These are phyloP conservation scores for Neofusicoccum kwambonambiense DNA, from an alignment of 2,329 filamentous ascomycete genomes.

Conservation along the genomic window DNA sequence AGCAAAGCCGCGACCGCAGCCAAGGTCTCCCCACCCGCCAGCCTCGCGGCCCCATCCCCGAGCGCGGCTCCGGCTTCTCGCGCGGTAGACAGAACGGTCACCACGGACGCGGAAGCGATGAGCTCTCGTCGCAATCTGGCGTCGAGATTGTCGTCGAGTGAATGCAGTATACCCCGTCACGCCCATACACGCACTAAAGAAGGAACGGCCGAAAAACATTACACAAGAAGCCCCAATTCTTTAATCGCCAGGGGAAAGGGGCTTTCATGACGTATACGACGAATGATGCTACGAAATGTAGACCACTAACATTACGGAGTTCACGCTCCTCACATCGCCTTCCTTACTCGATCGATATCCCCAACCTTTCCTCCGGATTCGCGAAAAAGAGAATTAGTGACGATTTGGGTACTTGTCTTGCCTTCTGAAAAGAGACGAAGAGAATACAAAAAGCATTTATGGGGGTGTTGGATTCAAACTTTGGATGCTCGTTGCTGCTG, in stretches of 20 bases:
- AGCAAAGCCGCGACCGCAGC: conserved; percentile 49
- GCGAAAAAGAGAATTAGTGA: conserved; percentile 18
- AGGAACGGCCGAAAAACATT: conserved; percentile 16
- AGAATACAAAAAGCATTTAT: conserved; percentile 19
- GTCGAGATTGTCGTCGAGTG: conserved; percentile 63
- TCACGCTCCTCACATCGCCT: conserved; percentile 18
- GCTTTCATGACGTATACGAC: conserved; percentile 26
- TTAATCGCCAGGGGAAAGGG: conserved; percentile 18
- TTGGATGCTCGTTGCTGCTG: conserved; percentile 16
- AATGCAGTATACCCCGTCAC: conserved; percentile 21
- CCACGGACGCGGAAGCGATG: conserved; percentile 61
- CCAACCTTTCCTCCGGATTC: conserved; percentile 16
- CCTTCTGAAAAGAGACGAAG: conserved; percentile 17
- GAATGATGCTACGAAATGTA: conserved; percentile 28
- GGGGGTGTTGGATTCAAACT: conserved; percentile 14
- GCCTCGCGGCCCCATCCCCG: conserved; percentile 60
- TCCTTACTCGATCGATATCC: conserved; percentile 18
- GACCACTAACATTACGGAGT: conserved; percentile 19
- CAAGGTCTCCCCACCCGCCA: conserved; percentile 56
- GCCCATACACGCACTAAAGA: conserved; percentile 16
- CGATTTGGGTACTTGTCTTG: conserved; percentile 18
- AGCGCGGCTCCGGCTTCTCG: conserved; percentile 59
- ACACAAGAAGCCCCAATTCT: conserved; percentile 18
- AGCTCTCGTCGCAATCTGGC: conserved; percentile 59
- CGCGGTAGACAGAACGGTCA: conserved; percentile 60